Conservation (phyloP, 306 rosid species). For the Elaeagnus macrophylla region DNA sequence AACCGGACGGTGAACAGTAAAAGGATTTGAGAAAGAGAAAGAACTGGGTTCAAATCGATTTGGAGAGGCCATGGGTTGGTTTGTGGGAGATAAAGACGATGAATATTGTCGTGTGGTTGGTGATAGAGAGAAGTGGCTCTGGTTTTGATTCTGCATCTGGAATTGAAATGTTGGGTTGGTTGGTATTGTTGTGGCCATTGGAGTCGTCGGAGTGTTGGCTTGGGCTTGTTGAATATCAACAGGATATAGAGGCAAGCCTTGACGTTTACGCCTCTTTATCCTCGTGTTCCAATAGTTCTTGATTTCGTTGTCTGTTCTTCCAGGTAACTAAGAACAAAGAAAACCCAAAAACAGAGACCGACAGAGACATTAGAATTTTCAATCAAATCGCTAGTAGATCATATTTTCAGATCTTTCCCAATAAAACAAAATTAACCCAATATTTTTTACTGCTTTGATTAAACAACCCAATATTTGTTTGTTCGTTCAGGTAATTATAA, state of each 20-base stretch:
- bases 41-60: not conserved
- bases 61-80: constrained; percentile 22
- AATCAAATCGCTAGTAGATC: too few relatives aligned
- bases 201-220: constrained; percentile 14
- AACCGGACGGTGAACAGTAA: constrained; percentile 53
- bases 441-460: not conserved
- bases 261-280: constrained; percentile 62
- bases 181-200: constrained; percentile 20
- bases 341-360: too few relatives aligned
- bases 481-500: not conserved
- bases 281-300: constrained; percentile 95
- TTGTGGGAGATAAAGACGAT: constrained; percentile 45
- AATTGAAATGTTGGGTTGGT: constrained; percentile 22
- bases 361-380: not conserved
- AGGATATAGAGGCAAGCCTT: constrained; percentile 64
- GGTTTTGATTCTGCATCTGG: constrained; percentile 9
- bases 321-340: constrained; percentile 49
- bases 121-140: constrained; percentile 21
- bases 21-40: constrained; percentile 13
- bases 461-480: not conserved
- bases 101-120: constrained; percentile 19
- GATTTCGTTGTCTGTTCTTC: constrained; percentile 92
- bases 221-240: constrained; percentile 25
- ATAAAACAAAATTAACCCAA: not conserved
- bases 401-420: not conserved